Conservation (phyloP, 2,329 filamentous ascomycete species). For the Colletotrichum sublineola region DNA sequence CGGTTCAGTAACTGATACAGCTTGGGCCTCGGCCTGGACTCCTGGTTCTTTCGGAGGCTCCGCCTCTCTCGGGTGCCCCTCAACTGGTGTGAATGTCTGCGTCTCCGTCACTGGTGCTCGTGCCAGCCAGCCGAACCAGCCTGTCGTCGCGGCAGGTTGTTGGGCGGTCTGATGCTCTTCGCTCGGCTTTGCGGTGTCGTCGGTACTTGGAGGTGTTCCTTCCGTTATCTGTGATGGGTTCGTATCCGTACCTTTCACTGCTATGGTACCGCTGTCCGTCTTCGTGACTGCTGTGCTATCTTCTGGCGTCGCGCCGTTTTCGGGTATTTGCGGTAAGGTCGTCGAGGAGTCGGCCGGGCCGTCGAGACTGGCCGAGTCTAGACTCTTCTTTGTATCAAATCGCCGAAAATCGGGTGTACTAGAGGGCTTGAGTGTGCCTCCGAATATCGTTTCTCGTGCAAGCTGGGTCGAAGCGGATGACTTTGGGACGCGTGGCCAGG, state of each 20-base stretch:
- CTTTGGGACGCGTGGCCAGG: conserved; percentile 69
- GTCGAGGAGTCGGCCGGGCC: conserved; percentile 49
- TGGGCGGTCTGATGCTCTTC: conserved; percentile 24
- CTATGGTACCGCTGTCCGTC: not conserved
- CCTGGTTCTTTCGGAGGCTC: conserved; percentile 40
- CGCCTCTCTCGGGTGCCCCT: conserved; percentile 36
- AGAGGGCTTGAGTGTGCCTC: conserved; percentile 64
- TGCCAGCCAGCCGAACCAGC: conserved; percentile 69
- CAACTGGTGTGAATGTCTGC: conserved; percentile 21
- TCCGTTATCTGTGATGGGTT: not conserved
- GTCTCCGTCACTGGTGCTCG: conserved; percentile 46
- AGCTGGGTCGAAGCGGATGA: conserved; percentile 71
- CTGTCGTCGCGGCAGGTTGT: conserved; percentile 52
- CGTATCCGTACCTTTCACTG: not conserved
- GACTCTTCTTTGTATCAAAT: conserved; percentile 60
- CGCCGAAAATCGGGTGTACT: conserved; percentile 63
- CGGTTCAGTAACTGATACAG: conserved; percentile 22
- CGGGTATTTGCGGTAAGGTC: conserved; percentile 49
- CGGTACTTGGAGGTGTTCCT: conserved; percentile 42
- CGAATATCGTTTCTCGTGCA: conserved; percentile 71
- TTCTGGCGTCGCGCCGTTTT: conserved; percentile 40
- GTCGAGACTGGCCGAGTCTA: conserved; percentile 50
- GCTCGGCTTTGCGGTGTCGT: conserved; percentile 48
- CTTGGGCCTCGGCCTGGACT: conserved; percentile 5
- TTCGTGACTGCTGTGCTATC: not conserved